phyloP scores from a whole-genome alignment of 2,329 filamentous ascomycete genomes.

The Aspergillus calidoustus region DNA sequence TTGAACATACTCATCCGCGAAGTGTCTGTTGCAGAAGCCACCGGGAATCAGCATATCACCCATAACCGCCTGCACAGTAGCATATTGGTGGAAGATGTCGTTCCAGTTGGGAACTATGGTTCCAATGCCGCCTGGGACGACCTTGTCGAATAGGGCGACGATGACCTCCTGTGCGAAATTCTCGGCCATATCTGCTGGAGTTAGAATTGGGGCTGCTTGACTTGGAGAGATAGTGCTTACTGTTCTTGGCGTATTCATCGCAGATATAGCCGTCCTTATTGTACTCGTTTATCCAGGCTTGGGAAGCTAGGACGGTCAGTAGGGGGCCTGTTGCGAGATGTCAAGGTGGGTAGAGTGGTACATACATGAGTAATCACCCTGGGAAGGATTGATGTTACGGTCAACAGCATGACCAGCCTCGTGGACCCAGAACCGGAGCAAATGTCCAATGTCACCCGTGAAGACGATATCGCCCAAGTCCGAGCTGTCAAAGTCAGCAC shows the following conservation, averaged over 20 bases:
- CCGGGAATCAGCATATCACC: background rate
- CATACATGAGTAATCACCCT: slow-evolving; percentile 3
- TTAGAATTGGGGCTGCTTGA: background rate
- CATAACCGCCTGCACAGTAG: background rate
- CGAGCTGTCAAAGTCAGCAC: background rate
- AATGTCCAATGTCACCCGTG: background rate
- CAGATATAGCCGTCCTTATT: slow-evolving; percentile 4
- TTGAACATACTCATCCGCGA: slow-evolving; percentile 6
- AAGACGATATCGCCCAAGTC: slow-evolving; percentile 5
- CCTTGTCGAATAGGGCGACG: background rate
- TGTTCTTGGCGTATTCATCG: slow-evolving; percentile 1
- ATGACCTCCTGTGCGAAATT: slow-evolving; percentile 6
- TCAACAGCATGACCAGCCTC: background rate
- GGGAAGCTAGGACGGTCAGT: background rate
- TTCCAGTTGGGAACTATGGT: background rate
- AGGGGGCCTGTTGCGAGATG: background rate
- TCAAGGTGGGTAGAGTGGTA: background rate
- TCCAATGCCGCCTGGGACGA: background rate
- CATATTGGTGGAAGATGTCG: slow-evolving; percentile 3
- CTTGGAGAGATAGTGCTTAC: background rate
- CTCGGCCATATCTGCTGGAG: background rate
- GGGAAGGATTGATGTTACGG: background rate
- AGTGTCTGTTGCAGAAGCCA: background rate
- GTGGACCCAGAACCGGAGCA: slow-evolving; percentile 3
- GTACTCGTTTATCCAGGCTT: background rate